Percentiles rank a stretch among this genome's conserved stretches.
Evolutionary conservation across 1,139 yeast species (phyloP).

Genomic region (Yamadazyma friedrichii): DNA sequence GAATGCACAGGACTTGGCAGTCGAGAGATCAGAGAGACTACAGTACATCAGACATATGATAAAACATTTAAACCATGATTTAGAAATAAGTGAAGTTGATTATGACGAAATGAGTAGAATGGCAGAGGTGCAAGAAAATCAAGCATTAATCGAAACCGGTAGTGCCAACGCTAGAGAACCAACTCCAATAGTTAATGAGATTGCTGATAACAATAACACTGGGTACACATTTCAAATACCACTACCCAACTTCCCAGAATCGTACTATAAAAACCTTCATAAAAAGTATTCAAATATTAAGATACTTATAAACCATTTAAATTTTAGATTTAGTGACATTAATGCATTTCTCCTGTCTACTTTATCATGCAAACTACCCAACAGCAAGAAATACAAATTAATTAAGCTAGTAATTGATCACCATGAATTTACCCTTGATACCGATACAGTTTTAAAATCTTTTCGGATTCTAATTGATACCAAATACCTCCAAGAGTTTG

Average conservation of each 20-base stretch:
- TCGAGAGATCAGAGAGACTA: conserved; percentile 14
- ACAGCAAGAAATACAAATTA: conserved; percentile 5
- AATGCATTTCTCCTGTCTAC: conserved; percentile 11
- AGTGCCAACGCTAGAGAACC: not conserved
- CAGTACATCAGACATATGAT: conserved; percentile 12
- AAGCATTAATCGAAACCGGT: conserved; percentile 7
- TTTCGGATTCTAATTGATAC: conserved; percentile 9
- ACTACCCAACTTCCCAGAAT: conserved; percentile 6
- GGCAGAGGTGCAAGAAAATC: conserved; percentile 11
- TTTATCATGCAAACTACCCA: conserved; percentile 8
- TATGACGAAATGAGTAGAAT: conserved; percentile 14
- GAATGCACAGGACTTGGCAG: conserved; percentile 8
- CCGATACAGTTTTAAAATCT: conserved; percentile 6
- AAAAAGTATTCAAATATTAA: conserved; percentile 14
- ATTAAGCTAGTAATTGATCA: conserved; percentile 3
- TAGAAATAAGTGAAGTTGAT: conserved; percentile 8
- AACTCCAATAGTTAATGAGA: not conserved
- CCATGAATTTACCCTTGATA: conserved; percentile 7
- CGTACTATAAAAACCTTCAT: conserved; percentile 15
- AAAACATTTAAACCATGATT: conserved; percentile 9
- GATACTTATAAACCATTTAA: conserved; percentile 12
- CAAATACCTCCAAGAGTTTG: conserved; percentile 11
- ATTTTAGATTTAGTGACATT: conserved; percentile 16
- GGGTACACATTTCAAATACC: conserved; percentile 6
- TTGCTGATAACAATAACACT: not conserved